phyloP scores from a whole-genome alignment of 2,329 filamentous ascomycete genomes.

The Pseudogymnoascus sp. region DNA sequence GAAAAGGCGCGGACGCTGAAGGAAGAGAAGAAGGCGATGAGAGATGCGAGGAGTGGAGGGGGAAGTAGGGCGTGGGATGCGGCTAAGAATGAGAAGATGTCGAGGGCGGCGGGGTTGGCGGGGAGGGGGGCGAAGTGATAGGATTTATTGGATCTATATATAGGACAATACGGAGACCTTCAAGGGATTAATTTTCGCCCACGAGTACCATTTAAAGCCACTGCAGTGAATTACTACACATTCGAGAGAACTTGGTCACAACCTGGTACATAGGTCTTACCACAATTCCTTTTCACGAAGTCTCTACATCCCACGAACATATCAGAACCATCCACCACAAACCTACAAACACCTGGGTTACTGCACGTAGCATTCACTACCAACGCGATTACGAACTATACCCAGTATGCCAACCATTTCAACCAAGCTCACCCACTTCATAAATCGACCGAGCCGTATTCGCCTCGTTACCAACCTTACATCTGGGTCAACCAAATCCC shows the following conservation, averaged over 20 bases:
- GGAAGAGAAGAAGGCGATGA: constrained; percentile 53
- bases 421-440: not conserved
- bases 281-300: not conserved
- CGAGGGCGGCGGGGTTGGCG: constrained; percentile 43
- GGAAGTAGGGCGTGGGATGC: constrained; percentile 50
- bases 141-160: not conserved
- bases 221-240: not conserved
- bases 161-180: not conserved
- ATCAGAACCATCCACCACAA: not conserved
- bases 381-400: not conserved
- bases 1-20: constrained; percentile 70
- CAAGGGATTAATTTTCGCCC: not conserved
- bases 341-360: not conserved
- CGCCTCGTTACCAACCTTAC: not conserved
- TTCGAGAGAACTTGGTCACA: not conserved
- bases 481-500: not conserved
- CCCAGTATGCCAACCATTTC: not conserved
- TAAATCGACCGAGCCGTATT: not conserved
- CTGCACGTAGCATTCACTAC: not conserved
- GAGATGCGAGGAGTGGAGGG: constrained; percentile 43
- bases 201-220: not conserved
- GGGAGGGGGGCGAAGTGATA: constrained; percentile 48
- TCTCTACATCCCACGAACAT: not conserved
- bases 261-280: not conserved
- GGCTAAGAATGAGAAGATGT: constrained; percentile 49